phyloP scores from a whole-genome alignment of 148 eudicot genomes.

The Amaranthus palmeri region DNA sequence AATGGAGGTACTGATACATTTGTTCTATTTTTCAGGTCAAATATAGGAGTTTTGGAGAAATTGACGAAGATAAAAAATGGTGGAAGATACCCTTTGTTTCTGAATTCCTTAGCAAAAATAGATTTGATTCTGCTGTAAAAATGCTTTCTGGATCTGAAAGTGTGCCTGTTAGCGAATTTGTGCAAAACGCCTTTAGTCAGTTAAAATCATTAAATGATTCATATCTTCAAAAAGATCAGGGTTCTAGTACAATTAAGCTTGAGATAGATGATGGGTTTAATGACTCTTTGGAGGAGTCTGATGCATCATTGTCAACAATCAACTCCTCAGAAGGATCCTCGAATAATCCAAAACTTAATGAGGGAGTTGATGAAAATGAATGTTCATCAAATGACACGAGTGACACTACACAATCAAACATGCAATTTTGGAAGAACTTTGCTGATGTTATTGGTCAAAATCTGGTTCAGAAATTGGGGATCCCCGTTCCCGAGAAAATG shows the following conservation, averaged over 20 bases:
- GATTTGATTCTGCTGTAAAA: conserved; percentile 68
- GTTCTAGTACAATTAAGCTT: conserved; percentile 25
- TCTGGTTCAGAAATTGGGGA: conserved; percentile 70
- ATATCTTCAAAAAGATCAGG: conserved; percentile 47
- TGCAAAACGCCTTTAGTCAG: conserved; percentile 83
- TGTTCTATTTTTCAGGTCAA: conserved; percentile 42
- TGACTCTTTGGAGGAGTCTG: conserved; percentile 31
- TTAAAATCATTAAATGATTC: conserved; percentile 69
- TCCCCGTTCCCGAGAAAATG: conserved; percentile 66
- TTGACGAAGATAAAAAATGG: conserved; percentile 78
- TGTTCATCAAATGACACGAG: conserved; percentile 17
- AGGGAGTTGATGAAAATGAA: conserved; percentile 17
- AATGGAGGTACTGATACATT: too few relatives aligned
- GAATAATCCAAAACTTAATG: conserved; percentile 20
- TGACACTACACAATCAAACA: conserved; percentile 43
- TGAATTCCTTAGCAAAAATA: conserved; percentile 64
- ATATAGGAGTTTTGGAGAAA: conserved; percentile 72
- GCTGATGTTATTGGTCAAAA: conserved; percentile 59
- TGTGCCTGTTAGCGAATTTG: conserved; percentile 86
- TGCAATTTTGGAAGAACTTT: conserved; percentile 73
- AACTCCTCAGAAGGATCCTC: conserved; percentile 28
- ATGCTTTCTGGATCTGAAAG: conserved; percentile 77
- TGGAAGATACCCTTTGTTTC: conserved; percentile 81
- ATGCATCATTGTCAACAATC: conserved; percentile 19
- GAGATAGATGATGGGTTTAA: conserved; percentile 21